Percentiles rank a stretch among this genome's conserved stretches.
These are phyloP conservation scores for Coriaria nepalensis DNA, from an alignment of 306 rosid genomes.

Conservation along the genomic window DNA sequence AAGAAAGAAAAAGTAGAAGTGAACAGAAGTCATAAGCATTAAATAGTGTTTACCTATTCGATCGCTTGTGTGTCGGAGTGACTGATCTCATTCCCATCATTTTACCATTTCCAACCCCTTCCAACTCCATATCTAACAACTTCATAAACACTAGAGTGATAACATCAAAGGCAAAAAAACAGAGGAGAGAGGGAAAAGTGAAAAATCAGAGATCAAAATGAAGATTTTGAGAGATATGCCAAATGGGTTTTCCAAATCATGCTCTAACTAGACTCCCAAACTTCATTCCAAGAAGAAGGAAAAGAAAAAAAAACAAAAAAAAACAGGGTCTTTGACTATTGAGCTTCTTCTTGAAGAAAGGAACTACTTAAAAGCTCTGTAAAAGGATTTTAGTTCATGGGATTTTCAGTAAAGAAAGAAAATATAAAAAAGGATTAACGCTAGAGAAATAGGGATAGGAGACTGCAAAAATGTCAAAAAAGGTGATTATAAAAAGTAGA, in stretches of 20 bases:
- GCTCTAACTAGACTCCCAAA: conserved; percentile 22
- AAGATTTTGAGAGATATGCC: conserved; percentile 23
- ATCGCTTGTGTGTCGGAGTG: conserved; percentile 57
- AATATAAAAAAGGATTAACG: conserved; percentile 18
- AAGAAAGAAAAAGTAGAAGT: conserved; percentile 3
- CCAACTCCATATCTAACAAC: conserved; percentile 51
- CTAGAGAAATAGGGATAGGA: conserved; percentile 21
- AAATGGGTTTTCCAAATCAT: conserved; percentile 13
- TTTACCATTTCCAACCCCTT: conserved; percentile 28
- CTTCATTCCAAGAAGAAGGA: conserved; percentile 23
- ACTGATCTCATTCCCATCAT: conserved; percentile 38
- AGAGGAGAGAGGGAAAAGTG: neutral
- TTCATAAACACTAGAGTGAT: conserved; percentile 14
- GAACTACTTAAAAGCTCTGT: conserved; percentile 9
- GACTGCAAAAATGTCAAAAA: conserved; percentile 48
- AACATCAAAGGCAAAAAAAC: conserved; percentile 10
- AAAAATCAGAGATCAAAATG: neutral
- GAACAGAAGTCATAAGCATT: neutral
- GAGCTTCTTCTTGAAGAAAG: conserved; percentile 27
- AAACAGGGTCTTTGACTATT: conserved; percentile 36
- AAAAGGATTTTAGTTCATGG: conserved; percentile 25
- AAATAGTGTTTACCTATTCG: conserved; percentile 38
- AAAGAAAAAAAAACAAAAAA: conserved; percentile 28
- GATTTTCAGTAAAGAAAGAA: conserved; percentile 35
- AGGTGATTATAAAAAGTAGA: conserved; percentile 25